Evolutionary conservation across 2,329 filamentous ascomycete species (phyloP), one percentile per base, ranked within the genome.

Genomic region (Laburnicola sp.): DNA sequence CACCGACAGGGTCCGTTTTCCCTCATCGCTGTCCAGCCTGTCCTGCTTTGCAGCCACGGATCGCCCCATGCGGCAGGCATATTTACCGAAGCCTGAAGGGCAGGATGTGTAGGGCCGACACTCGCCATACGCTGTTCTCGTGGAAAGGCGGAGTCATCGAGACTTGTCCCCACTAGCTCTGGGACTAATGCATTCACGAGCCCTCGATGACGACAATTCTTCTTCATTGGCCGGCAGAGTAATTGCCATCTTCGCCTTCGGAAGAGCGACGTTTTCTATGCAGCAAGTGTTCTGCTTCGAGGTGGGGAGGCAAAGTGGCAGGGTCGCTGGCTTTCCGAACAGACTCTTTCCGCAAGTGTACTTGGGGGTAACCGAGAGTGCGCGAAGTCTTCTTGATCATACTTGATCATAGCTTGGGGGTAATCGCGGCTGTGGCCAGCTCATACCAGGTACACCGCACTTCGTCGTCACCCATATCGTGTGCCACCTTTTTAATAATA

Each of bases 361-460:
- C 26, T n/a, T 37, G 30, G 32, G 16, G 16, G 25, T 21, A n/a
- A n/a, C n/a, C n/a, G n/a, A n/a, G n/a, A n/a, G n/a, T n/a, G n/a
- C n/a, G n/a, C n/a, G n/a, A n/a, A n/a, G n/a, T n/a, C n/a, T n/a
- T n/a, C n/a, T n/a, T n/a, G n/a, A n/a, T n/a, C n/a, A n/a, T n/a
- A n/a, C n/a, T n/a, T n/a, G n/a, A n/a, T n/a, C n/a, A n/a, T n/a
- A n/a, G n/a, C n/a, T n/a, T n/a, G n/a, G n/a, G 28, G 43, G 43
- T 35, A 40, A 44, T 50, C 44, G 53, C 47, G 54, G 58, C 53
- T 54, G 47, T 39, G 49, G 53, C 54, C 59, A 64, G 45, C 59
- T 59, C 53, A 58, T n/a, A n/a, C 54, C 50, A 35, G 51, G 48
- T 58, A 49, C 52, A 57, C 52, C 56, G 58, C 53, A 52, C 36